These are phyloP conservation scores for Gaeumannomyces tritici DNA, from an alignment of 2,329 filamentous ascomycete species.

Conservation along the genomic window DNA sequence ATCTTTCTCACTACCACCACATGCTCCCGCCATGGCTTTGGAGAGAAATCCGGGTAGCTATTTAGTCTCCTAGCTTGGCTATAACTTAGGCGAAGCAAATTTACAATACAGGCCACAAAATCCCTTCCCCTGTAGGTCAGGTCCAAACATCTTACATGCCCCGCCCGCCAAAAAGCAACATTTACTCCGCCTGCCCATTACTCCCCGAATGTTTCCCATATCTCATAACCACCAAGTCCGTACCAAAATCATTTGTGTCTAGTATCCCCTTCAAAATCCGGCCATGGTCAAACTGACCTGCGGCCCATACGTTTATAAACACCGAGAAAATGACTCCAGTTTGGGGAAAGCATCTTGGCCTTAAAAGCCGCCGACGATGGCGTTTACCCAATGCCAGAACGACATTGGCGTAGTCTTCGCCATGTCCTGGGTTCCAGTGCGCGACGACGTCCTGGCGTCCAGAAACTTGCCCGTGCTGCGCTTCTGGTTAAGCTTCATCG, in stretches of 20 bases:
- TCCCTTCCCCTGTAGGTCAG: slow-evolving; percentile 3
- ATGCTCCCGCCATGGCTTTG: too few species aligned
- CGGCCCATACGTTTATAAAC: background rate
- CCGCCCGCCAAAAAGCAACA: background rate
- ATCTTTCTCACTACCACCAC: background rate
- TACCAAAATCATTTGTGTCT: background rate
- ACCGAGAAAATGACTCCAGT: background rate
- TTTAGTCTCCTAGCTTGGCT: background rate
- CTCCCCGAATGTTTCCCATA: background rate
- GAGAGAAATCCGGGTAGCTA: background rate
- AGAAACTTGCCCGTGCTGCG: background rate
- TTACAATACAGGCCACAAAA: slow-evolving; percentile 4
- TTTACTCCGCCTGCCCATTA: background rate
- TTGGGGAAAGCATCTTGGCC: background rate
- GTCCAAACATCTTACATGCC: slow-evolving; percentile 4
- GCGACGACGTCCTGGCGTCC: background rate
- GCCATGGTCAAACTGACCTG: background rate
- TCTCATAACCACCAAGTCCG: background rate
- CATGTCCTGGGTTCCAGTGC: too few species aligned
- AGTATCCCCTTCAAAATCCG: background rate
- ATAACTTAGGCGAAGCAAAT: background rate
- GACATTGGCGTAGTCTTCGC: background rate
- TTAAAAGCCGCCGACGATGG: background rate
- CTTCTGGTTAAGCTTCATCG: background rate
- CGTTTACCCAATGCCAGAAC: background rate